These are phyloP conservation scores for Rhodotorula sp. DNA, from an alignment of 1,284 basidiomycete genomes.

Conservation along the genomic window DNA sequence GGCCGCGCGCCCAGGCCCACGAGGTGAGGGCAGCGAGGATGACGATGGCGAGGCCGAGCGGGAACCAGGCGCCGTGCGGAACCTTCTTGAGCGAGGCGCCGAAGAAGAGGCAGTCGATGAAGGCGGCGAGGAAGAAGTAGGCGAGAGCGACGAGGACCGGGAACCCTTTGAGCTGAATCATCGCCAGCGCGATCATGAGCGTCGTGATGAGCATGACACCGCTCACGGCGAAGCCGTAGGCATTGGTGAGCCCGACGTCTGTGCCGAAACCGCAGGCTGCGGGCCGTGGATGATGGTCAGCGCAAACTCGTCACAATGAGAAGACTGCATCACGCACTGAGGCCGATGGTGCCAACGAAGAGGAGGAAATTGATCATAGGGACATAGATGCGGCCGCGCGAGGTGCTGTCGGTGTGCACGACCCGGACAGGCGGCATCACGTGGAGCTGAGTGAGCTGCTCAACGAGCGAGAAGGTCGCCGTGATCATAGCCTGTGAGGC, in stretches of 20 bases:
- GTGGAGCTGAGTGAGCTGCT: constrained; percentile 28
- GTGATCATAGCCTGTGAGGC: constrained; percentile 60
- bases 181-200: constrained; percentile 19
- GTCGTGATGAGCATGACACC: constrained; percentile 35
- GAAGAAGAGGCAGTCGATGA: constrained; percentile 44
- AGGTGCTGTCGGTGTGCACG: constrained; percentile 61
- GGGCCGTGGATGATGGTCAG: not conserved
- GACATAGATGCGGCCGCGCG: constrained; percentile 65
- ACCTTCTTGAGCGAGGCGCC: constrained; percentile 43
- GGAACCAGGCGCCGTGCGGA: constrained; percentile 44
- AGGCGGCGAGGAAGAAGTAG: constrained; percentile 63
- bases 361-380: constrained; percentile 63
- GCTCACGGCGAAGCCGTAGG: constrained; percentile 20
- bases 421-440: constrained; percentile 48
- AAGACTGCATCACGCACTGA: constrained; percentile 42
- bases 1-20: constrained; percentile 41
- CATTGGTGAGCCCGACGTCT: constrained; percentile 20
- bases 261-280: constrained; percentile 31
- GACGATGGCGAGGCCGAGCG: constrained; percentile 35
- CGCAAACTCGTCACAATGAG: too few species aligned
- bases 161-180: constrained; percentile 25
- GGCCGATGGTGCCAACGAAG: constrained; percentile 60
- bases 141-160: constrained; percentile 55
- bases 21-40: constrained; percentile 36
- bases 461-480: constrained; percentile 62